Base-by-base conservation (phyloP, 164 flowering plant species). In the Houttuynia cordata region DNA sequence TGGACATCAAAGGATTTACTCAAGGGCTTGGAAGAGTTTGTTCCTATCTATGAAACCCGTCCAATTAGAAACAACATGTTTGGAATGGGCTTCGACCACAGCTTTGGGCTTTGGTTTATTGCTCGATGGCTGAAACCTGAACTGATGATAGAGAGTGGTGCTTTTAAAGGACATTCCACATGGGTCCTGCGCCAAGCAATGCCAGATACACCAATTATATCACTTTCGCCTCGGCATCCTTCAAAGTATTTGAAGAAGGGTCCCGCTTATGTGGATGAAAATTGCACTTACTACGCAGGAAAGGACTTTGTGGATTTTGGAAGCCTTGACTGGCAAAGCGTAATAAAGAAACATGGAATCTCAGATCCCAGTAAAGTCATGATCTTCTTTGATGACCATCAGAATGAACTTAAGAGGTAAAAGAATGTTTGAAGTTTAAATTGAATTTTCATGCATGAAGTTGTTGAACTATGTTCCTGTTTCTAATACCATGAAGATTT, bases 81-180 rank as follows among this genome's bases (percentile, higher is more conserved):
- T 73, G 99, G 97, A 57, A 93, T 93, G 99, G 99, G 99, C 53
- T 93, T 93, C 51, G 99, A 93, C 70, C 70, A 94, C 71, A 94
- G 97, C 80, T 94, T 90, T 66, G 99, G 99, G 59, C 97, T 94
- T 57, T 94, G 99, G 99, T 94, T 94, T 74, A 85, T 94, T 60
- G 74, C 97, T 3, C 76, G 78, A 19, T 88, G 99, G 99, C 76
- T 94, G 42, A 82, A 90, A 72, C 99, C 97, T 30, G 93, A 88
- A 49, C 59, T 94, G 59, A 81, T 94, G 96, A 88, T 94, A 57
- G 99, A 94, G 74, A 91, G 97, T 75, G 99, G 99, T 58, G 97
- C 97, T 60, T 94, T 94, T 74, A 94, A 91, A 75, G 97, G 99
- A 18, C 97, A 94, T 68, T 94, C 97, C 17, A 94, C 99, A 25